Conservation (phyloP, 1,284 basidiomycete species). For the Marasmius tenuissimus region DNA sequence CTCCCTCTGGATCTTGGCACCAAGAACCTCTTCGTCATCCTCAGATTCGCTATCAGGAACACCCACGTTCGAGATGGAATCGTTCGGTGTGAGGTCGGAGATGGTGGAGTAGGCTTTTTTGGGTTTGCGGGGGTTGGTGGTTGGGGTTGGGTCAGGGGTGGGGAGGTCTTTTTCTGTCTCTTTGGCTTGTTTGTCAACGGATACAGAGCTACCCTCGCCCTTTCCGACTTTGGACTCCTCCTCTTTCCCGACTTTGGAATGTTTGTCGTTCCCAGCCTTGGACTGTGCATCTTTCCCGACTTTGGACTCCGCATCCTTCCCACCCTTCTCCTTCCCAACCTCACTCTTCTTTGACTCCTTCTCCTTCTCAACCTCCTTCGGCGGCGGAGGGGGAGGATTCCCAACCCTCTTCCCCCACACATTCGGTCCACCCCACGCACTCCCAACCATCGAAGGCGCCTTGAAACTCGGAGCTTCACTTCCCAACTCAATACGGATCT, state of each 20-base stretch:
- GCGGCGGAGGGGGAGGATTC: background rate
- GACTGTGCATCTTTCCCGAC: no score
- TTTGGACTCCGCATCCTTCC: no score
- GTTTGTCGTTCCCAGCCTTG: no score
- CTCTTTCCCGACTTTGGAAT: background rate
- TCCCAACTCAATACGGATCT: background rate
- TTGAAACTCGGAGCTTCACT: background rate
- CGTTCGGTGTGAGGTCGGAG: background rate
- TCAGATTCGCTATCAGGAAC: background rate
- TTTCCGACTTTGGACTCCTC: background rate
- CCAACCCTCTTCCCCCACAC: background rate
- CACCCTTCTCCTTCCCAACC: no score
- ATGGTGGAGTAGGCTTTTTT: background rate
- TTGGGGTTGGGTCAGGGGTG: background rate
- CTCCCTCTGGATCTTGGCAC: background rate
- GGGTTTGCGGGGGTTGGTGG: background rate
- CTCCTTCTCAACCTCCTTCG: no score
- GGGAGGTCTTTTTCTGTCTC: no score
- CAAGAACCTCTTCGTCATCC: background rate
- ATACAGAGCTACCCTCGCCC: no score
- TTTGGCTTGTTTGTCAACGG: background rate
- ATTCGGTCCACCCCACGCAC: background rate
- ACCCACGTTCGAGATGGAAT: background rate
- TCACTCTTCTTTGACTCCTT: no score
- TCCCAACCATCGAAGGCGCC: background rate